A percentile compares a stretch with the other conserved stretches of the same genome.
Conservation (phyloP, 1,284 basidiomycete species). For the Ustilago sp. region DNA sequence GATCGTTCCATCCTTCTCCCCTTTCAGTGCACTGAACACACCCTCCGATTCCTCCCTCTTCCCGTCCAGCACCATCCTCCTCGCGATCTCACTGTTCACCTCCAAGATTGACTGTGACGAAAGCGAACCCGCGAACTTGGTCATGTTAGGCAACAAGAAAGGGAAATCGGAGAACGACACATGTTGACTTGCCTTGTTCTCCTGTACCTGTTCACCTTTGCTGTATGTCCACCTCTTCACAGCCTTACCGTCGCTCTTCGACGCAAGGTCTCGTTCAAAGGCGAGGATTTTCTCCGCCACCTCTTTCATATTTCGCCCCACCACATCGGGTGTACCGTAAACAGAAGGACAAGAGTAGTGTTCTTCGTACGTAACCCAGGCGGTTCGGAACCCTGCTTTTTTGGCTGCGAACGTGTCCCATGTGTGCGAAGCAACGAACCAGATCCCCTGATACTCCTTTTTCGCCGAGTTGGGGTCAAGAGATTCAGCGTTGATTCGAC, state of each 20-base stretch:
- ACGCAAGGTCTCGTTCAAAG: conserved; percentile 35
- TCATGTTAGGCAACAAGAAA: conserved; percentile 51
- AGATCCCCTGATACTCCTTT: conserved; percentile 47
- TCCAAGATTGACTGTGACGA: conserved; percentile 28
- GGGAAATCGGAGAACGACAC: conserved; percentile 63
- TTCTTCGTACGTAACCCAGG: conserved; percentile 64
- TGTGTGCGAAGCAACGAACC: conserved; percentile 63
- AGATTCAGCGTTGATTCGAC: conserved; percentile 30
- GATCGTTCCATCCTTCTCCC: conserved; percentile 17
- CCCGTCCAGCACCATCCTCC: conserved; percentile 24
- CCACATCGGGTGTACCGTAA: conserved; percentile 56
- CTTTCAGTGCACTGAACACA: conserved; percentile 33
- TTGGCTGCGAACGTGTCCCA: conserved; percentile 52
- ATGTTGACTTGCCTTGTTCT: conserved; percentile 41
- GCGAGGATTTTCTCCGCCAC: conserved; percentile 54
- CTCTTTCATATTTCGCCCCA: conserved; percentile 52
- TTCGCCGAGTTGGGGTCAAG: conserved; percentile 31
- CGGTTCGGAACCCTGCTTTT: conserved; percentile 55
- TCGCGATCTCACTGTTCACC: conserved; percentile 30
- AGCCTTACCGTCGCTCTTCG: background rate
- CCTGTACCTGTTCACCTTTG: conserved; percentile 25
- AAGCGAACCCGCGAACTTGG: conserved; percentile 44
- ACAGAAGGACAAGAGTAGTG: conserved; percentile 47
- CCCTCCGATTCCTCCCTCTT: conserved; percentile 40
- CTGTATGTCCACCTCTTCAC: conserved; percentile 36